phyloP scores from a whole-genome alignment of 441 rosid species.

The Corymbia calophylla region DNA sequence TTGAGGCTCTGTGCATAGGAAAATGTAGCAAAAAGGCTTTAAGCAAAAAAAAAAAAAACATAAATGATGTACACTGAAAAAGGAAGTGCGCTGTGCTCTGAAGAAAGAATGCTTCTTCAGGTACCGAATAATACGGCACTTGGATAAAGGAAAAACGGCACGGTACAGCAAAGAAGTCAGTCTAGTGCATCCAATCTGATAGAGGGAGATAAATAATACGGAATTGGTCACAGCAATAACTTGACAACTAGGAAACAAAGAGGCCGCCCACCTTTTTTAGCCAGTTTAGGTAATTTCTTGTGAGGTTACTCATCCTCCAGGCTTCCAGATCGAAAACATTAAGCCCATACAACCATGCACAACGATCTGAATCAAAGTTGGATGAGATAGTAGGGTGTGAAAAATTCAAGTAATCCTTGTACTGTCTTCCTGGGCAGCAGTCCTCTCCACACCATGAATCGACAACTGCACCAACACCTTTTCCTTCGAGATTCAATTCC shows the following conservation, averaged over 20 bases:
- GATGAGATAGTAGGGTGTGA: slow-evolving; percentile 64
- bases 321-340: slow-evolving; percentile 79
- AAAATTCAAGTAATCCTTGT: slow-evolving; percentile 76
- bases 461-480: slow-evolving; percentile 72
- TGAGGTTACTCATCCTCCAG: slow-evolving; percentile 75
- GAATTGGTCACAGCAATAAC: background rate
- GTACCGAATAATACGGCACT: background rate
- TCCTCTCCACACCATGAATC: slow-evolving; percentile 69
- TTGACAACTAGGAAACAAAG: background rate
- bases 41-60: background rate
- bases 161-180: background rate
- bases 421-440: slow-evolving; percentile 79
- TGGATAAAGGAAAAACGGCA: background rate
- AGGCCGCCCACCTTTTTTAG: slow-evolving; percentile 53
- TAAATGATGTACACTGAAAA: background rate
- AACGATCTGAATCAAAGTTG: slow-evolving; percentile 41
- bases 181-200: background rate
- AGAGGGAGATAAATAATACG: background rate
- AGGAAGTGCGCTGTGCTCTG: background rate
- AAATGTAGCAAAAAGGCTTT: background rate
- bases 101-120: background rate
- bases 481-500: slow-evolving; percentile 67
- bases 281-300: slow-evolving; percentile 61
- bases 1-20: slow-evolving; percentile 42
- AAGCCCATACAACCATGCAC: slow-evolving; percentile 93